Percentiles rank a stretch among this genome's conserved stretches.
Evolutionary conservation across 768 basidiomycete species (phyloP).

Genomic region (Naganishia randhawae): DNA sequence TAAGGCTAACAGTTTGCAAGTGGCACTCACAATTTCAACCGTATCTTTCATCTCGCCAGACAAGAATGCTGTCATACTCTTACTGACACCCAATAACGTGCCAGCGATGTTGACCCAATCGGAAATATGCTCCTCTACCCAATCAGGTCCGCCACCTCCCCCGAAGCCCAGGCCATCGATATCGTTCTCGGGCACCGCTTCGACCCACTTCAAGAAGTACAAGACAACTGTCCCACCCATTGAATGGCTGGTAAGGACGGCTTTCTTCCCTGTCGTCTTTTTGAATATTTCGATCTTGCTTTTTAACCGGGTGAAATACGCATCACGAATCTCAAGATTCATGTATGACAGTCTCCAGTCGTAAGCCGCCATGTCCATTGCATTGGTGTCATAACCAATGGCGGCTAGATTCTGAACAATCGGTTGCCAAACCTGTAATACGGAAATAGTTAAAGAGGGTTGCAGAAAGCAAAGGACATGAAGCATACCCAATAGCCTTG

Average conservation of each 20-base stretch:
- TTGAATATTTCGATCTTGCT: constrained; percentile 73
- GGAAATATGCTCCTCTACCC: constrained; percentile 93
- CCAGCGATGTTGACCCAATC: constrained; percentile 79
- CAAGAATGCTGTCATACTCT: constrained; percentile 90
- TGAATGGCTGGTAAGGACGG: constrained; percentile 63
- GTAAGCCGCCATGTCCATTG: constrained; percentile 56
- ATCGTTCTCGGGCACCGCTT: constrained; percentile 64
- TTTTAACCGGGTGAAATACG: constrained; percentile 59
- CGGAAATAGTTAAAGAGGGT: background rate
- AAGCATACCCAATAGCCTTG: constrained; percentile 82
- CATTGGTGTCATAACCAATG: constrained; percentile 74
- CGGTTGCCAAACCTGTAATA: constrained; percentile 53
- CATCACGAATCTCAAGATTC: constrained; percentile 71
- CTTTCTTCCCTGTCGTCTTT: constrained; percentile 68
- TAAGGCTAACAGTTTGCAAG: constrained; percentile 63
- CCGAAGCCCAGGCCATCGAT: constrained; percentile 55
- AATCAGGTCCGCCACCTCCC: constrained; percentile 66
- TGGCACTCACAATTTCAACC: constrained; percentile 44
- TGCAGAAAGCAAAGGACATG: constrained; percentile 60
- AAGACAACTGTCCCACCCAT: constrained; percentile 50
- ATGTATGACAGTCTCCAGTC: constrained; percentile 79
- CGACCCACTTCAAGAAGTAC: constrained; percentile 80
- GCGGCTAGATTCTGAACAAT: constrained; percentile 81
- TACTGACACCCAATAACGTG: constrained; percentile 74
- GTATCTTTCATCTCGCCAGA: constrained; percentile 96